Evolutionary conservation across 169 alveolate species (phyloP).

Genomic region (Plasmodium vivax): DNA sequence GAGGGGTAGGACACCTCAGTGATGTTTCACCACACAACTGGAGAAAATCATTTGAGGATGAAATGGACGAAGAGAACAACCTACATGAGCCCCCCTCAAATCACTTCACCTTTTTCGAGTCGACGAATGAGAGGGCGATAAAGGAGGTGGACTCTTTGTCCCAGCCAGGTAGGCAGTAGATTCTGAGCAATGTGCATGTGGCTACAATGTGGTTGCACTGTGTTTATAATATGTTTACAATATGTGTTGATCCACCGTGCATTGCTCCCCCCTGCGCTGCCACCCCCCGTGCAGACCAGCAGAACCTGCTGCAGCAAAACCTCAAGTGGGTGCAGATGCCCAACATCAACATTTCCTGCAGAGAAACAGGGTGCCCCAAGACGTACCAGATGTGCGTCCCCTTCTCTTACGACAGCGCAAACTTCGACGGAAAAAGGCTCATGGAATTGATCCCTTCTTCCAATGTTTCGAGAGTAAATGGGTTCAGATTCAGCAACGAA

Average conservation of each 20-base stretch:
- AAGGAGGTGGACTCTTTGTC: background rate
- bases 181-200: background rate
- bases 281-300: background rate
- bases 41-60: background rate
- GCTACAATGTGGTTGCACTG: too few species aligned
- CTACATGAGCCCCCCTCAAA: background rate
- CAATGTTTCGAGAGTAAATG: background rate
- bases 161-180: background rate
- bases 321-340: background rate
- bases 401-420: background rate
- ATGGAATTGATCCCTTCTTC: background rate
- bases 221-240: background rate
- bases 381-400: conserved; percentile 56
- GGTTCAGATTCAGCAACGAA: background rate
- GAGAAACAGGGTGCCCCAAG: conserved; percentile 56
- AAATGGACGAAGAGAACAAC: background rate
- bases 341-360: background rate
- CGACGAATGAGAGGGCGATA: background rate
- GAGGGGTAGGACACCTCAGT: background rate
- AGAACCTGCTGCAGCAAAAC: conserved; percentile 6
- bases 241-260: background rate
- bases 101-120: background rate
- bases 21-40: background rate
- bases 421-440: conserved; percentile 8
- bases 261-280: too few species aligned